Conservation (phyloP, 441 rosid species). For the Erysimum pusillum region DNA sequence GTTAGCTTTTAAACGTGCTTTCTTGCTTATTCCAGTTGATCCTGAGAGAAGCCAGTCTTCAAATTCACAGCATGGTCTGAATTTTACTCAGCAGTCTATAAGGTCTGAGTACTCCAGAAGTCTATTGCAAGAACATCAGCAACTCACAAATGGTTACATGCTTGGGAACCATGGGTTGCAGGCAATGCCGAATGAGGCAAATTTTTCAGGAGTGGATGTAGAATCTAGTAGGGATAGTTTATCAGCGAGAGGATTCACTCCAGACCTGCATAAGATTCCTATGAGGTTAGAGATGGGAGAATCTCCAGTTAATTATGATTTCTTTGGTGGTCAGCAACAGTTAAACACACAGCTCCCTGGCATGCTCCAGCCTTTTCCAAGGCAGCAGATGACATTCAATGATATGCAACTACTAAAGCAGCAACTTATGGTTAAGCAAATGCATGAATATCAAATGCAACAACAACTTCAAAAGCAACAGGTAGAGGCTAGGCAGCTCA, state of each 20-base stretch:
- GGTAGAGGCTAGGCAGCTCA: slow-evolving; percentile 59
- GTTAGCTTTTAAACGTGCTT: slow-evolving; percentile 15
- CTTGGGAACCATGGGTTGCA: slow-evolving; percentile 56
- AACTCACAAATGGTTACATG: slow-evolving; percentile 65
- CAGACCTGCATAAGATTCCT: slow-evolving; percentile 63
- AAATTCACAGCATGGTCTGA: slow-evolving; percentile 58
- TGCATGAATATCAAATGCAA: slow-evolving; percentile 79
- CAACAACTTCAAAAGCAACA: slow-evolving; percentile 67
- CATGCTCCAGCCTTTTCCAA: slow-evolving; percentile 66
- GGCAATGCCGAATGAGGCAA: slow-evolving; percentile 63
- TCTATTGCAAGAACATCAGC: slow-evolving; percentile 55
- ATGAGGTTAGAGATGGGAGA: slow-evolving; percentile 64
- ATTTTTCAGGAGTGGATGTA: slow-evolving; percentile 63
- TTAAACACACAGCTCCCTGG: slow-evolving; percentile 64
- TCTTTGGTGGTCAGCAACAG: slow-evolving; percentile 77
- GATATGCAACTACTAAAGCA: slow-evolving; percentile 83
- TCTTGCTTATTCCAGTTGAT: slow-evolving; percentile 56
- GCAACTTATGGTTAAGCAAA: slow-evolving; percentile 68
- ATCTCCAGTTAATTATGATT: slow-evolving; percentile 72
- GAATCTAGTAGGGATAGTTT: slow-evolving; percentile 60
- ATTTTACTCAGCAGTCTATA: slow-evolving; percentile 59
- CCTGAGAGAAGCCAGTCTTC: slow-evolving; percentile 60
- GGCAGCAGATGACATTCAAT: slow-evolving; percentile 69
- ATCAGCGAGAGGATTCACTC: slow-evolving; percentile 61
- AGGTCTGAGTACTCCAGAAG: slow-evolving; percentile 63